phyloP scores from a whole-genome alignment of 768 basidiomycete genomes.

The Cyathus striatus region DNA sequence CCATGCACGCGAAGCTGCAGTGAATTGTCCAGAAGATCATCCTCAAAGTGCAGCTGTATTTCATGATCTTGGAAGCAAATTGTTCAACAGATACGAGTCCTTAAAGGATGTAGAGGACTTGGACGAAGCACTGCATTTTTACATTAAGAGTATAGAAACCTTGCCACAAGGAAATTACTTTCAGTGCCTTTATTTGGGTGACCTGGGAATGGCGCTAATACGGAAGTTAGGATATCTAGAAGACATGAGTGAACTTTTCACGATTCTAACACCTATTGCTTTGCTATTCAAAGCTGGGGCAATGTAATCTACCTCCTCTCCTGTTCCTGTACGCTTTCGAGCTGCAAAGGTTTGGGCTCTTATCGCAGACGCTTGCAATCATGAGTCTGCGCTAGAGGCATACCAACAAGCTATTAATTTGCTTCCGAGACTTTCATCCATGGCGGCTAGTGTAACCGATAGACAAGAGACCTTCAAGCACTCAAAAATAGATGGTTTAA shows the following conservation, averaged over 20 bases:
- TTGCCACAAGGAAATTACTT: not conserved
- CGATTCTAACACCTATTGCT: not conserved
- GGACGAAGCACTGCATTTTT: not conserved
- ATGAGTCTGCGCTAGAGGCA: not conserved
- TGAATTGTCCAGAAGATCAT: not conserved
- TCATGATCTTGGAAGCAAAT: not conserved
- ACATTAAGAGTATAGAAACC: not conserved
- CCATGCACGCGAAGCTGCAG: not conserved
- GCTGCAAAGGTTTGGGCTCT: not conserved
- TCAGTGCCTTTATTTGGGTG: not conserved
- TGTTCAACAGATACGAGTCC: not conserved
- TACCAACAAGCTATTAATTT: not conserved
- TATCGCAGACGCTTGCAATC: not conserved
- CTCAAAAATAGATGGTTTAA: not conserved
- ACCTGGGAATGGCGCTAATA: not conserved
- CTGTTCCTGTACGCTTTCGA: not conserved
- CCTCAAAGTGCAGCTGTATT: not conserved
- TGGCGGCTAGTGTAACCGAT: not conserved
- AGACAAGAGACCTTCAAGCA: not conserved
- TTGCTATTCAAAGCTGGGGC: not conserved
- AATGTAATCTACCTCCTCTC: not conserved
- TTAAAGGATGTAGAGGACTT: not conserved
- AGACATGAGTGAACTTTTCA: not conserved
- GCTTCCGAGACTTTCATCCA: not conserved
- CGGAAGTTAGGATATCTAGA: not conserved